A percentile compares a stretch with the other conserved stretches of the same genome.
Evolutionary conservation across 1,139 yeast species (phyloP).

Genomic region (Pichia terricola): DNA sequence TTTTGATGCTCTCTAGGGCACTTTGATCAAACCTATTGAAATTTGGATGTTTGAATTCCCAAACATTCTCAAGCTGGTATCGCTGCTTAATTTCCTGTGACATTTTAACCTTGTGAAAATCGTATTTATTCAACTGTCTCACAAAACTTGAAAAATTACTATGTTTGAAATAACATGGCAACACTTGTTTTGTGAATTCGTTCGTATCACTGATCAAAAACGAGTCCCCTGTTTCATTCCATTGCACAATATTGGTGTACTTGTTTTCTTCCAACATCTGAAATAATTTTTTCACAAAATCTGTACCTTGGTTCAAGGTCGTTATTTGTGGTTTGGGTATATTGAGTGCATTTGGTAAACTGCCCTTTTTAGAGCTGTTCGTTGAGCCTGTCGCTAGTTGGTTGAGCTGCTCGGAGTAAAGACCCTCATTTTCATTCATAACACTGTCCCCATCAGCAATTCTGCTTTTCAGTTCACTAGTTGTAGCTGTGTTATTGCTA

Average conservation of each 20-base stretch:
- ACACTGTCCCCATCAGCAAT: no score
- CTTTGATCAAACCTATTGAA: conserved; percentile 65
- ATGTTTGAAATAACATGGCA: conserved; percentile 90
- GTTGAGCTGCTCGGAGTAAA: no score
- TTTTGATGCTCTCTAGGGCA: conserved; percentile 65
- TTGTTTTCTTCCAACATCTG: conserved; percentile 79
- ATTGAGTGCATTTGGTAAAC: no score
- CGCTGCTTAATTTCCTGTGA: conserved; percentile 20
- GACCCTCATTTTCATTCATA: no score
- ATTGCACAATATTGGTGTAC: conserved; percentile 63
- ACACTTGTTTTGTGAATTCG: conserved; percentile 74
- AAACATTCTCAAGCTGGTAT: conserved; percentile 68
- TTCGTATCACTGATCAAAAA: conserved; percentile 85
- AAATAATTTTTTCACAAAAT: conserved; percentile 66
- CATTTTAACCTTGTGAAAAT: conserved; percentile 81
- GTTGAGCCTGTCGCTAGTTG: no score
- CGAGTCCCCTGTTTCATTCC: conserved; percentile 78
- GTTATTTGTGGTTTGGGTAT: no score
- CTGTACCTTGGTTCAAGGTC: conserved; percentile 30
- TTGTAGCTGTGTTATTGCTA: no score
- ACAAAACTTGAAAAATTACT: conserved; percentile 92
- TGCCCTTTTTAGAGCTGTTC: no score
- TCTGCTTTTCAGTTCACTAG: no score
- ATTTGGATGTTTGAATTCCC: conserved; percentile 94
- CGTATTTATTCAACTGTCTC: conserved; percentile 89